Evolutionary conservation across 805 yeast genomes (phyloP), one percentile per base, ranked within the genome.

Genomic region (Grigorovia jiainica): DNA sequence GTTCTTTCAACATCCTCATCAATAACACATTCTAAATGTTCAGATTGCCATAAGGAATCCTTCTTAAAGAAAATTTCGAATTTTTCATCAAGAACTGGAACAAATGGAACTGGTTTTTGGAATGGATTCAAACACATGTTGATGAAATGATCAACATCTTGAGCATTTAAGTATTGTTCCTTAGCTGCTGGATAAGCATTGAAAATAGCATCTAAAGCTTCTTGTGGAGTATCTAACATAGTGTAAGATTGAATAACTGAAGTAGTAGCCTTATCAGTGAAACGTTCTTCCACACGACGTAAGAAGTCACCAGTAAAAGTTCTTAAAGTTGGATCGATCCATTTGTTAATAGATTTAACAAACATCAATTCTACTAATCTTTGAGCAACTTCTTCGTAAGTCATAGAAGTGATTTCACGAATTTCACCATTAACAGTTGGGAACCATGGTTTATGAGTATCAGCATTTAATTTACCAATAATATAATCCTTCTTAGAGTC

Each of bases 21-120:
- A 51, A 86, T 89, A 60, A 92, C 97, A 46, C 97, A 85, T 63
- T 87, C 97, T 61, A 92, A 76, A 63, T 86, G 90, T 72, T 92
- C 97, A 19, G 95, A 84, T 75, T 92, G 99, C 98, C 98, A 92
- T 64, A 92, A 74, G 24, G 97, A 90, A 67, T 92, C 99, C 72
- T 92, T 92, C 79, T 92, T 92, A 78, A 92, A 92, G 76, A 84
- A 92, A 60, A 82, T 79, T 66, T 92, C 97, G 57, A 92, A 87
- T 71, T 86, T 83, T 52, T 86, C 94, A 61, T 92, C 95, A 63
- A 92, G 74, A 17, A 86, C 83, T 40, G 99, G 99, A 54, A 92
- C 89, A 54, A 92, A 92, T 49, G 98, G 98, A 61, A 87, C 96
- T 27, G 99, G 99, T 70, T 92, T 92, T 70, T 90, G 97, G 47